Evolutionary conservation across 768 basidiomycete species (phyloP).

Genomic region (Mycena albidolilacea): DNA sequence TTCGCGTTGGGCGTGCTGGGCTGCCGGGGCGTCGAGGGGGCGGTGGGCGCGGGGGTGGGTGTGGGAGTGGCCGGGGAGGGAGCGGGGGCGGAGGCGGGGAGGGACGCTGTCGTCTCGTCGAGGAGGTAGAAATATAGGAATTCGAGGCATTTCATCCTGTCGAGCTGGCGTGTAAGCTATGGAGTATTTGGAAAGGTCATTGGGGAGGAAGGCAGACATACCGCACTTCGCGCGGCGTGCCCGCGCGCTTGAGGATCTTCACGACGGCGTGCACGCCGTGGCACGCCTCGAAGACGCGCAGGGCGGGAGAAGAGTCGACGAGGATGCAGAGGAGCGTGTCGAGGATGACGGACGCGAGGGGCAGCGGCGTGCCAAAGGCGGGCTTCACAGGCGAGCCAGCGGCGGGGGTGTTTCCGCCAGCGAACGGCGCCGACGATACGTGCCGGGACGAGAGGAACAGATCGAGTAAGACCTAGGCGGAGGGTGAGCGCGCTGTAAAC

Average conservation of each 20-base stretch:
- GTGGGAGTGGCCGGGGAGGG: conserved; percentile 39
- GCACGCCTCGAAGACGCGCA: conserved; percentile 84
- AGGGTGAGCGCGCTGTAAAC: neutral
- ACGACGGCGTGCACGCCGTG: conserved; percentile 87
- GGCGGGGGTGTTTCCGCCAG: conserved; percentile 45
- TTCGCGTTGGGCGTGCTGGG: conserved; percentile 37
- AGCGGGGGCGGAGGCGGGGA: conserved; percentile 33
- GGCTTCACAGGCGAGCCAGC: conserved; percentile 36
- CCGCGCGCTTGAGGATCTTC: conserved; percentile 89
- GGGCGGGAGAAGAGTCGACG: conserved; percentile 85
- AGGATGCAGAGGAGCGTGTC: conserved; percentile 91
- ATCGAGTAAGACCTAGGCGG: conserved; percentile 76
- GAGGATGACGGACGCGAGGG: conserved; percentile 81
- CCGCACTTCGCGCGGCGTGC: conserved; percentile 91
- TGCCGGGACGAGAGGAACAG: conserved; percentile 82
- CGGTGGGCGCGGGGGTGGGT: conserved; percentile 45
- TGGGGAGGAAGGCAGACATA: conserved; percentile 52
- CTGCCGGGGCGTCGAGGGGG: conserved; percentile 58
- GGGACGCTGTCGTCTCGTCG: conserved; percentile 74
- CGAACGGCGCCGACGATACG: conserved; percentile 54
- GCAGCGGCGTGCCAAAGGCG: conserved; percentile 44
- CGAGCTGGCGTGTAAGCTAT: neutral
- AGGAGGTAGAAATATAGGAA: conserved; percentile 96
- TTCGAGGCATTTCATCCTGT: conserved; percentile 96
- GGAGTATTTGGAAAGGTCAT: neutral